These are phyloP conservation scores for Macrolepiota dolichaula DNA, from an alignment of 768 basidiomycete genomes.

Conservation along the genomic window DNA sequence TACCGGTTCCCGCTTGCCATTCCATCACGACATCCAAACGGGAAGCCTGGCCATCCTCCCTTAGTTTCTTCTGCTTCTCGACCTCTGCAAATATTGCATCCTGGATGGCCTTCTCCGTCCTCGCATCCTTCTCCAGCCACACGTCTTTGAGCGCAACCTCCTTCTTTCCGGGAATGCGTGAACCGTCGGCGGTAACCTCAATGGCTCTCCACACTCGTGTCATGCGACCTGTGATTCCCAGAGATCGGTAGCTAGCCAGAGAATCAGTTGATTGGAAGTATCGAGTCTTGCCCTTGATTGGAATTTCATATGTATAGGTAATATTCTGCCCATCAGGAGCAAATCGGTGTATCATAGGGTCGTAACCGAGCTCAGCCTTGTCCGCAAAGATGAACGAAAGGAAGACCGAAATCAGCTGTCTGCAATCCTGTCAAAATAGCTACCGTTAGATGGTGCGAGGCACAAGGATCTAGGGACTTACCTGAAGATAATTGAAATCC, in stretches of 20 bases:
- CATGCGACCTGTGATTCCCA: background rate
- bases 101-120: constrained; percentile 16
- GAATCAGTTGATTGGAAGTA: background rate
- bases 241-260: background rate
- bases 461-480: background rate
- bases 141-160: constrained; percentile 16
- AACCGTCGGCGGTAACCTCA: background rate
- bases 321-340: background rate
- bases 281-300: background rate
- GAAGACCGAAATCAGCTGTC: constrained; percentile 15
- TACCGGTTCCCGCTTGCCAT: background rate
- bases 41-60: background rate
- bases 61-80: background rate
- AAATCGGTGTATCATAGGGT: background rate
- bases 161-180: background rate
- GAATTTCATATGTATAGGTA: background rate
- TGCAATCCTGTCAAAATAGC: constrained; percentile 11
- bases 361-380: constrained; percentile 17
- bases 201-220: background rate
- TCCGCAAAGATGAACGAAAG: constrained; percentile 18
- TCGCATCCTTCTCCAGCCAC: constrained; percentile 14
- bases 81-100: constrained; percentile 9
- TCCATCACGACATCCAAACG: background rate
- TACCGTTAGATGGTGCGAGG: background rate
- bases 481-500: constrained; percentile 12